These are phyloP conservation scores for Cryptococcus hybrid DNA, from an alignment of 1,284 basidiomycete species.

Conservation along the genomic window DNA sequence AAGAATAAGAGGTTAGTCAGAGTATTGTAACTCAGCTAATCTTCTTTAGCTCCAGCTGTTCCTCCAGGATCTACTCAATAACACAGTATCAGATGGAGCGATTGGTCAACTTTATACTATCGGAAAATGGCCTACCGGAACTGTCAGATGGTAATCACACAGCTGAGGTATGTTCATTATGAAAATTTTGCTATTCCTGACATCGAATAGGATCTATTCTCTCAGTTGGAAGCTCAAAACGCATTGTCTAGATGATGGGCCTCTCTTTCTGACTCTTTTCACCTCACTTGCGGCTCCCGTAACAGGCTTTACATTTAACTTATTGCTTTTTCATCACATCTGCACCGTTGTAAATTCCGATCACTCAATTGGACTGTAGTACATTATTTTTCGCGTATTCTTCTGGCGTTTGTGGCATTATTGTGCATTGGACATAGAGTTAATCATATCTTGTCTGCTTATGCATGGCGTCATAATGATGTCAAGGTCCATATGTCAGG, in stretches of 20 bases:
- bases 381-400: no score
- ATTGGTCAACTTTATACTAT: constrained; percentile 39
- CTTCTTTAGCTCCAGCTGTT: constrained; percentile 11
- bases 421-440: no score
- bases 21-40: not conserved
- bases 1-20: constrained; percentile 11
- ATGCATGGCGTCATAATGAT: no score
- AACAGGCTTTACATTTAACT: no score
- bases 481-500: no score
- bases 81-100: constrained; percentile 40
- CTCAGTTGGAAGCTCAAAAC: constrained; percentile 36
- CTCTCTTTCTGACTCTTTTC: not conserved
- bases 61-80: constrained; percentile 30
- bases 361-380: no score
- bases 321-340: not conserved
- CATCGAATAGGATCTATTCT: constrained; percentile 31
- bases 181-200: not conserved
- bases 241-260: constrained; percentile 47
- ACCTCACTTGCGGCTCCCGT: no score
- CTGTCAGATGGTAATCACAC: constrained; percentile 20
- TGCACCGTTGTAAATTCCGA: not conserved
- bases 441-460: no score
- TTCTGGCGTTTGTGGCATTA: no score
- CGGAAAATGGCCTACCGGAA: constrained; percentile 23
- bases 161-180: constrained; percentile 20